A percentile compares a stretch with the other conserved stretches of the same genome.
phyloP scores from a whole-genome alignment of 2,329 filamentous ascomycete species.

The Shiraia sp. region DNA sequence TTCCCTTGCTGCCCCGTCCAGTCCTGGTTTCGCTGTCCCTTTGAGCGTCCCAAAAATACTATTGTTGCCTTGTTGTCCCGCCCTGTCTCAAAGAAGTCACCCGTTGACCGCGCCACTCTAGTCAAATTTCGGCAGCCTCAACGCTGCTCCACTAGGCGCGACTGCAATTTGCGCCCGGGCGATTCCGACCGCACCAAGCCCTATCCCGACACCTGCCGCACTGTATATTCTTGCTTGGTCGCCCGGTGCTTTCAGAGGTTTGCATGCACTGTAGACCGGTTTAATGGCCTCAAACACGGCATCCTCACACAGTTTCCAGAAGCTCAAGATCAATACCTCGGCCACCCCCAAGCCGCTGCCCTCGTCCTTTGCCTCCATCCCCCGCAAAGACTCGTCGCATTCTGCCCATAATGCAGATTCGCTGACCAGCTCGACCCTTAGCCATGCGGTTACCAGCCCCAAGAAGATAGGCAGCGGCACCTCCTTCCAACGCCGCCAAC shows the following conservation, averaged over 20 bases:
- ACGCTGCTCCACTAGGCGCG: conserved; percentile 1
- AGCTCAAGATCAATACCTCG: conserved; percentile 47
- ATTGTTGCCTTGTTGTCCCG: conserved; percentile 1
- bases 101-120: background rate
- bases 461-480: conserved; percentile 21
- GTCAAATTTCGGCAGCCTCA: background rate
- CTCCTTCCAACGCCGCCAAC: conserved; percentile 18
- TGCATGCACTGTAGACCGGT: conserved; percentile 39
- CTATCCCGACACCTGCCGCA: conserved; percentile 30
- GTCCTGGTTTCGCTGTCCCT: background rate
- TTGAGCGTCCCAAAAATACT: background rate
- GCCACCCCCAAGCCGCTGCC: conserved; percentile 38
- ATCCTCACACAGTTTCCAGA: conserved; percentile 48
- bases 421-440: conserved; percentile 25
- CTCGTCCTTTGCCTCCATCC: conserved; percentile 44
- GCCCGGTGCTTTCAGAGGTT: conserved; percentile 30
- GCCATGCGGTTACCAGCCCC: conserved; percentile 21
- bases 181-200: conserved; percentile 31
- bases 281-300: conserved; percentile 46
- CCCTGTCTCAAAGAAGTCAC: background rate
- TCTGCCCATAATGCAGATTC: conserved; percentile 25
- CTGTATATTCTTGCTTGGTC: conserved; percentile 33
- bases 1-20: background rate
- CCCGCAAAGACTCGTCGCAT: conserved; percentile 33
- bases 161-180: conserved; percentile 12